Percentiles rank a stretch among this genome's conserved stretches.
These are phyloP conservation scores for Coemansia sp. DNA, from an alignment of 192 early-diverging fungal species.

Conservation along the genomic window DNA sequence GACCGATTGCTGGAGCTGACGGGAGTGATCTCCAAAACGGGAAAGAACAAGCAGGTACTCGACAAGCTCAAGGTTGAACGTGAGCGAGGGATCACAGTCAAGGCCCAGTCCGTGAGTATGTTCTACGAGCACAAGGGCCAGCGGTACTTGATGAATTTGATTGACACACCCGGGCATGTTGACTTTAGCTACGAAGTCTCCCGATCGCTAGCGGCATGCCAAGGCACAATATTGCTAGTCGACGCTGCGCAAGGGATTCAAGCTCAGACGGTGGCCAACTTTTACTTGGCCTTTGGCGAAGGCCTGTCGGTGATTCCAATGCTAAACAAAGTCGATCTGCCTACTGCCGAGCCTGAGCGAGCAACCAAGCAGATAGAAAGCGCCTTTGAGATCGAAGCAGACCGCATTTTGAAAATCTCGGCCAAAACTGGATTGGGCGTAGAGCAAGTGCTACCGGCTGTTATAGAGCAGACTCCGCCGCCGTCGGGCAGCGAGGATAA, in stretches of 20 bases:
- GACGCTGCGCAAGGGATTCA: slow-evolving; percentile 96
- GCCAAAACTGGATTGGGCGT: slow-evolving; percentile 83
- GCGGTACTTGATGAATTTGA: slow-evolving; percentile 87
- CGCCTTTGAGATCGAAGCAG: slow-evolving; percentile 79
- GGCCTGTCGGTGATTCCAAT: slow-evolving; percentile 84
- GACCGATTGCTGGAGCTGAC: slow-evolving; percentile 92
- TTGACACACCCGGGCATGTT: slow-evolving; percentile 93
- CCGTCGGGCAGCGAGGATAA: slow-evolving; percentile 62
- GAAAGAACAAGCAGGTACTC: slow-evolving; percentile 83
- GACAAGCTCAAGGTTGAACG: slow-evolving; percentile 96
- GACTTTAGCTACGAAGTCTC: slow-evolving; percentile 97
- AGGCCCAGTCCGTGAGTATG: slow-evolving; percentile 93
- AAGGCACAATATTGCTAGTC: slow-evolving; percentile 88
- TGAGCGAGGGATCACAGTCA: slow-evolving; percentile 96
- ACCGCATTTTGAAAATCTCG: slow-evolving; percentile 68
- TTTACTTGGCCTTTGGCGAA: slow-evolving; percentile 88
- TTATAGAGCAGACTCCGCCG: slow-evolving; percentile 79
- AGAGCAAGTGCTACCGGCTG: slow-evolving; percentile 67
- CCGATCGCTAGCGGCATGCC: slow-evolving; percentile 88
- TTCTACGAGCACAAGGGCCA: slow-evolving; percentile 80
- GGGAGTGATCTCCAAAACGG: slow-evolving; percentile 71
- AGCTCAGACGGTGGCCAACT: slow-evolving; percentile 98
- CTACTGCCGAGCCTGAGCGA: slow-evolving; percentile 76
- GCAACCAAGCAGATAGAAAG: slow-evolving; percentile 78
- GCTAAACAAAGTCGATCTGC: slow-evolving; percentile 94